These are phyloP conservation scores for Brassica balearica DNA, from an alignment of 441 rosid genomes.

Conservation along the genomic window DNA sequence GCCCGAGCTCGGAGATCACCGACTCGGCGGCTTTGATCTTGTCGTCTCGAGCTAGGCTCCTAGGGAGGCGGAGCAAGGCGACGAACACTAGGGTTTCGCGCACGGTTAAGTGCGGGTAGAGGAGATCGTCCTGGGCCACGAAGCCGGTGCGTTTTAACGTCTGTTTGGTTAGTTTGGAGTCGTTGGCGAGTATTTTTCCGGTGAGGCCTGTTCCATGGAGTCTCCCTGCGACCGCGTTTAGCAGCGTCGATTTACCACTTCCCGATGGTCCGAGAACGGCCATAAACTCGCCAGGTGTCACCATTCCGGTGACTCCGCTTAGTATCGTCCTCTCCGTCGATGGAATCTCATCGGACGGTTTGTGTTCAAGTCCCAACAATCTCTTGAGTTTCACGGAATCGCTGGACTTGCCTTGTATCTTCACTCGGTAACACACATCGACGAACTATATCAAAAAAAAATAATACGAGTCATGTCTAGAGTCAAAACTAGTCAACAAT, in stretches of 20 bases:
- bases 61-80: slow-evolving; percentile 77
- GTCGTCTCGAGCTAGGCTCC: slow-evolving; percentile 51
- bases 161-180: slow-evolving; percentile 56
- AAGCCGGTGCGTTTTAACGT: slow-evolving; percentile 72
- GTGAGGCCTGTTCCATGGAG: slow-evolving; percentile 59
- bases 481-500: slow-evolving; percentile 38
- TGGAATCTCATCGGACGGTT: slow-evolving; percentile 36
- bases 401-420: slow-evolving; percentile 43
- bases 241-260: slow-evolving; percentile 85
- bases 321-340: slow-evolving; percentile 64
- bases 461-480: slow-evolving; percentile 29
- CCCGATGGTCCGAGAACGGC: slow-evolving; percentile 96
- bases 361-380: slow-evolving; percentile 41
- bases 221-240: slow-evolving; percentile 80
- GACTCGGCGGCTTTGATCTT: slow-evolving; percentile 65
- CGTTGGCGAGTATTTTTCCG: slow-evolving; percentile 72
- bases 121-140: slow-evolving; percentile 87
- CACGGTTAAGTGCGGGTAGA: slow-evolving; percentile 94
- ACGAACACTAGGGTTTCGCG: slow-evolving; percentile 87
- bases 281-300: slow-evolving; percentile 86
- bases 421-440: slow-evolving; percentile 68
- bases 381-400: slow-evolving; percentile 47
- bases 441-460: slow-evolving; percentile 57
- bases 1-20: slow-evolving; percentile 74
- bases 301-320: slow-evolving; percentile 79